A percentile compares a stretch with the other conserved stretches of the same genome.
Conservation (phyloP, 2,329 filamentous ascomycete species). For the Teratosphaeria nubilosa region DNA sequence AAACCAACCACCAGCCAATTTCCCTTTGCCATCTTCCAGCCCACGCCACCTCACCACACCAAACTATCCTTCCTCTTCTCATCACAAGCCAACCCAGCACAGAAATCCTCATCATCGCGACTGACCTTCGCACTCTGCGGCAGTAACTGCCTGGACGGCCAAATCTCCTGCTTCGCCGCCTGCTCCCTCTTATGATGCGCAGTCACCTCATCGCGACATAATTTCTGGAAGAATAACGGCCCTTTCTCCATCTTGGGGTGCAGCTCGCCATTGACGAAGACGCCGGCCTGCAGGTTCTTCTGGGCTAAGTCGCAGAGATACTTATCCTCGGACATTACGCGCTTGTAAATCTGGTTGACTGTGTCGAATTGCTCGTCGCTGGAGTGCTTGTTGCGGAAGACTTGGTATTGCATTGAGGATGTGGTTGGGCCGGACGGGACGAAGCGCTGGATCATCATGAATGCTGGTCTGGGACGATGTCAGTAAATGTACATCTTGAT, state of each 20-base stretch:
- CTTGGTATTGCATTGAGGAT: constrained; percentile 51
- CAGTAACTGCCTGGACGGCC: constrained; percentile 39
- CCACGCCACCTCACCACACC: constrained; percentile 12
- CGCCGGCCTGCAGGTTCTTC: constrained; percentile 50
- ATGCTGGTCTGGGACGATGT: constrained; percentile 41
- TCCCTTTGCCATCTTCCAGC: background rate
- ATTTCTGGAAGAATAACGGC: constrained; percentile 46
- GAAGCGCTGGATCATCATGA: constrained; percentile 55
- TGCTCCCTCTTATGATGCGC: constrained; percentile 40
- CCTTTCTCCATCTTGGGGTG: constrained; percentile 52
- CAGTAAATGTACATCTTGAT: background rate
- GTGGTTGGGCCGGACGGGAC: constrained; percentile 43
- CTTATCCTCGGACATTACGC: constrained; percentile 56
- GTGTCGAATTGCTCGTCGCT: constrained; percentile 48
- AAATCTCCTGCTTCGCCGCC: constrained; percentile 38
- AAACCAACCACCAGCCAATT: background rate
- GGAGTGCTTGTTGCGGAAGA: constrained; percentile 52
- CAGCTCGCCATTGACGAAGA: constrained; percentile 54
- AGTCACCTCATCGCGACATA: constrained; percentile 39
- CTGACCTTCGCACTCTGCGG: constrained; percentile 9
- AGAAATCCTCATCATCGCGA: constrained; percentile 20
- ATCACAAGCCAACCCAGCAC: constrained; percentile 17
- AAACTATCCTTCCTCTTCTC: constrained; percentile 15
- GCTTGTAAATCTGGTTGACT: constrained; percentile 52
- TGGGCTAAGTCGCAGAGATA: constrained; percentile 50